Evolutionary conservation across 2,329 filamentous ascomycete species (phyloP).

Genomic region (Epichloe uncinata): DNA sequence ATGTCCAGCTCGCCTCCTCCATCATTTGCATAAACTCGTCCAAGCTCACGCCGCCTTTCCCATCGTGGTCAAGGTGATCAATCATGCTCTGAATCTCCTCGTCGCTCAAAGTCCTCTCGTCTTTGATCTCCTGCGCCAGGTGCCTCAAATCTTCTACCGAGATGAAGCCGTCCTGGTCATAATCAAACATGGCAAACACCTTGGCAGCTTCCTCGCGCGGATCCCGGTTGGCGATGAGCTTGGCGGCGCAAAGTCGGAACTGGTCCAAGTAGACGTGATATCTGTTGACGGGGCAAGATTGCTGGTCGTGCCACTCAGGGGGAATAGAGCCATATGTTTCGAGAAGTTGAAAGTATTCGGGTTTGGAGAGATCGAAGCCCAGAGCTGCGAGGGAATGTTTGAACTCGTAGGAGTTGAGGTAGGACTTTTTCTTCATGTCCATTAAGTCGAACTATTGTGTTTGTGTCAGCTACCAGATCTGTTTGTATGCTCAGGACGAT

Average conservation of each 20-base stretch:
- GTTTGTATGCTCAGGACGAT: not conserved
- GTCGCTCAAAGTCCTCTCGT: conserved; percentile 66
- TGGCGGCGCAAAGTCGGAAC: conserved; percentile 58
- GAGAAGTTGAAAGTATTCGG: conserved; percentile 69
- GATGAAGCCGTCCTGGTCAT: conserved; percentile 82
- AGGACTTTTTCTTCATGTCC: conserved; percentile 92
- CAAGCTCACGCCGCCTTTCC: conserved; percentile 64
- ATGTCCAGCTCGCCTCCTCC: conserved; percentile 26
- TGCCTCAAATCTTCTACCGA: conserved; percentile 76
- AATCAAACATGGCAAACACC: conserved; percentile 88
- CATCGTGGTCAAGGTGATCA: conserved; percentile 92
- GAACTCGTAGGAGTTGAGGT: conserved; percentile 96
- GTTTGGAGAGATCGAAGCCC: conserved; percentile 81
- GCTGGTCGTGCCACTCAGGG: conserved; percentile 39
- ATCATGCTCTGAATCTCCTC: conserved; percentile 93
- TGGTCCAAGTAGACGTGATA: conserved; percentile 40
- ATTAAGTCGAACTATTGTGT: conserved; percentile 70
- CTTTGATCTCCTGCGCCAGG: conserved; percentile 81
- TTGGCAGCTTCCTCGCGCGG: conserved; percentile 82
- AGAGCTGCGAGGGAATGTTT: conserved; percentile 92
- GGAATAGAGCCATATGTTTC: conserved; percentile 66
- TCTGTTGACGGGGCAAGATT: conserved; percentile 29
- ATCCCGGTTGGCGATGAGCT: conserved; percentile 68
- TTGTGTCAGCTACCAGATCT: not conserved
- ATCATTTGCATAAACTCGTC: conserved; percentile 58